Evolutionary conservation across 1,139 yeast genomes (phyloP), one percentile per base, ranked within the genome.

Genomic region (Barnettozyma hawaiiensis): DNA sequence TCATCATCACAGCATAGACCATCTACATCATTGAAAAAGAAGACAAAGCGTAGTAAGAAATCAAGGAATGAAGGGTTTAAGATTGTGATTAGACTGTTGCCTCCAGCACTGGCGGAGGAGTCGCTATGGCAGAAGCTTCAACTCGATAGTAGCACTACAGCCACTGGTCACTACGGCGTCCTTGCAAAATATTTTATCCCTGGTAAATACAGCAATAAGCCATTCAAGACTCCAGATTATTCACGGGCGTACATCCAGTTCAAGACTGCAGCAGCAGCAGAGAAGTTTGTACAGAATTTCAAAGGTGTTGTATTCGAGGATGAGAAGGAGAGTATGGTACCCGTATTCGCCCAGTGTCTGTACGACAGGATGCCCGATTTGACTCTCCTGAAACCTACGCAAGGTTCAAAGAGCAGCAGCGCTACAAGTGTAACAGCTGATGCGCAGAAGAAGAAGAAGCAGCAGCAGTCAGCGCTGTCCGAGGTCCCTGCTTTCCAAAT

Each of bases 241-340:
- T 55, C 62, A 3, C 39, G 60, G 28, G 59, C 59, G 1, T 59
- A 59, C 35, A 37, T 58, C 14, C 11, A 16, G 4, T 58, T 59
- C 44, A 51, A 49, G 35, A 46, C 36, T 0, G 31, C 44, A 3
- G 21, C 31, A 12, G 6, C 11, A 6, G 51, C 52, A 2, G 50
- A 47, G 14, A 31, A 37, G 11, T 56, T 56, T 31, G 47, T 47
- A 7, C 33, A 37, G 4, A 26, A 31, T 1, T 48, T 45, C 34
- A 43, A 35, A 11, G 24, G 37, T 2, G 19, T 24, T 1, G 39
- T 47, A 1, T 51, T 56, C 26, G 53, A 53, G 34, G 60, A 56
- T 39, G 54, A 52, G 15, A 45, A 47, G 22, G 60, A 56, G 26
- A 37, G 50, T 0, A 24, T 48, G 37, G 31, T 40, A 2, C 54